These are phyloP conservation scores for Carex myosuroides DNA, from an alignment of 176 grass and related monocot genomes.

Conservation along the genomic window DNA sequence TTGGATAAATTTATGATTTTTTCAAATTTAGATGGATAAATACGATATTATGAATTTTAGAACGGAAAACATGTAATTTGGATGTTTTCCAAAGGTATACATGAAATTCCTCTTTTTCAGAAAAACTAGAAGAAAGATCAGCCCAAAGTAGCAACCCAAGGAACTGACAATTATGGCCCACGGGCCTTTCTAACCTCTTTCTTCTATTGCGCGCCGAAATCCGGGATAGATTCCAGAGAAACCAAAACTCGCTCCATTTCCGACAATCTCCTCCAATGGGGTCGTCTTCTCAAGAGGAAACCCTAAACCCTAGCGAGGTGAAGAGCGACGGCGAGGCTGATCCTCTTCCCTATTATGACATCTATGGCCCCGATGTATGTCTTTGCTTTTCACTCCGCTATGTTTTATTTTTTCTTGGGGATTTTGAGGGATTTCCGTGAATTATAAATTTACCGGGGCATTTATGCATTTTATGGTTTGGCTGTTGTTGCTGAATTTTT, in stretches of 20 bases:
- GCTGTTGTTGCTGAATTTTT: neutral
- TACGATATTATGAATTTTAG: no score
- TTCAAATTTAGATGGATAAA: no score
- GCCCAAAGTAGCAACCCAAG: neutral
- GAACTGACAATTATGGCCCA: neutral
- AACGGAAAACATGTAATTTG: no score
- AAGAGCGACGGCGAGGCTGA: neutral
- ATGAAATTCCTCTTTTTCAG: neutral
- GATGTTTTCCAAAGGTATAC: no score
- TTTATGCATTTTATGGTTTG: neutral
- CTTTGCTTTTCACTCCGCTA: neutral
- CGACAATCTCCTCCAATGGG: slow-evolving; percentile 8
- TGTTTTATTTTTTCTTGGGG: neutral
- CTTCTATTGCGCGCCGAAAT: neutral
- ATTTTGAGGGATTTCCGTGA: neutral
- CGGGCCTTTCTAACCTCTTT: neutral
- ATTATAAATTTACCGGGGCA: neutral
- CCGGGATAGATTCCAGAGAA: neutral
- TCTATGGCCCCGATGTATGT: slow-evolving; percentile 40
- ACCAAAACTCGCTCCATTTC: neutral
- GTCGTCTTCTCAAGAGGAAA: slow-evolving; percentile 17
- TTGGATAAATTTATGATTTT: no score
- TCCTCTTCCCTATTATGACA: slow-evolving; percentile 34
- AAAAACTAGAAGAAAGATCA: neutral
- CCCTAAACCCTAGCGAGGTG: slow-evolving; percentile 24